phyloP scores from a whole-genome alignment of 495 filamentous ascomycete genomes.

The Aspergillus ellipticus region DNA sequence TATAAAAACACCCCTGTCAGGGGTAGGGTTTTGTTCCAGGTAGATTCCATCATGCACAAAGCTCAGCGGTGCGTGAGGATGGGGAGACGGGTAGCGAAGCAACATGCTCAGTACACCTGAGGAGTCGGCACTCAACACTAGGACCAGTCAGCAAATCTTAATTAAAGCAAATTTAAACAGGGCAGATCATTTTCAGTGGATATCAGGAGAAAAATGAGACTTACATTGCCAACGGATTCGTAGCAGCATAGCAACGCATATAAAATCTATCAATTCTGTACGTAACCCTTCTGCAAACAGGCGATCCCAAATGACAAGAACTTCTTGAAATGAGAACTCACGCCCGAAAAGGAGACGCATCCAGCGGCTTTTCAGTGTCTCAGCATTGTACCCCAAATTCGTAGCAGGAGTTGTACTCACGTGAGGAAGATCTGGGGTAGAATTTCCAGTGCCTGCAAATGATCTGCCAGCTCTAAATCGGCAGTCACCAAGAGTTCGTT shows the following conservation, averaged over 20 bases:
- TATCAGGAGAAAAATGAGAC: slow-evolving; percentile 22
- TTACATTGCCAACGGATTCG: slow-evolving; percentile 86
- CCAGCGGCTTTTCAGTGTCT: slow-evolving; percentile 66
- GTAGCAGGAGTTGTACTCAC: slow-evolving; percentile 38
- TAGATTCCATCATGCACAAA: slow-evolving; percentile 89
- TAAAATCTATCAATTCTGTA: slow-evolving; percentile 78
- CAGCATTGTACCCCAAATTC: not conserved
- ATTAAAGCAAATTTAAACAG: no score
- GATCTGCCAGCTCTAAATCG: slow-evolving; percentile 77
- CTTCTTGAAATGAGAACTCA: slow-evolving; percentile 84
- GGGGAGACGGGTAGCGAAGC: slow-evolving; percentile 69
- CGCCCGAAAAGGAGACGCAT: slow-evolving; percentile 88
- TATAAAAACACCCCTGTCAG: slow-evolving; percentile 66
- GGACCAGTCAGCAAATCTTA: slow-evolving; percentile 25
- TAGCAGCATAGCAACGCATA: slow-evolving; percentile 91
- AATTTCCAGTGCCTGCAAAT: slow-evolving; percentile 80
- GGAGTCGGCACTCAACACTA: slow-evolving; percentile 83
- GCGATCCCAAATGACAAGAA: slow-evolving; percentile 83
- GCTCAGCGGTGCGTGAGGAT: slow-evolving; percentile 62
- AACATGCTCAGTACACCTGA: slow-evolving; percentile 76
- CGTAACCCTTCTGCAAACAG: slow-evolving; percentile 84
- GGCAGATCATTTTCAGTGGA: not conserved
- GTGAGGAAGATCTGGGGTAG: slow-evolving; percentile 97
- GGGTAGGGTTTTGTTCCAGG: slow-evolving; percentile 69
- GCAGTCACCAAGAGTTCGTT: slow-evolving; percentile 70